Evolutionary conservation across 257 asterid genomes (phyloP).

Genomic region (Solanum pennellii): DNA sequence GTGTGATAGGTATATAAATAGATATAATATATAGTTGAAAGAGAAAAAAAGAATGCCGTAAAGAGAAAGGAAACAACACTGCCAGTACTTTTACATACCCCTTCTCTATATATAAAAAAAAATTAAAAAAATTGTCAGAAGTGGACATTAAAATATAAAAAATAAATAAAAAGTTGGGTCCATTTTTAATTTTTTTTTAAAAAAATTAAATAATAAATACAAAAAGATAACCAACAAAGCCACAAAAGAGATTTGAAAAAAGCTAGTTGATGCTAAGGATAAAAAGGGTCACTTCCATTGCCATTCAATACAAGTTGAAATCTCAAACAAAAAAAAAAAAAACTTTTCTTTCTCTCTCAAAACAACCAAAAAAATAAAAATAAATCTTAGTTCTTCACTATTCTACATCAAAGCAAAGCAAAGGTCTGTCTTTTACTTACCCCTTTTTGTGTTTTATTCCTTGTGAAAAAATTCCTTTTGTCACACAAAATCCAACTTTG

Average conservation of each 20-base stretch:
- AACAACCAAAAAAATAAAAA: not conserved
- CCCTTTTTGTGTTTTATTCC: constrained; percentile 11
- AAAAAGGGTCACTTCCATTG: constrained; percentile 25
- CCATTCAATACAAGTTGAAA: not conserved
- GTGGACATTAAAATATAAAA: constrained; percentile 3
- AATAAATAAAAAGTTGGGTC: constrained; percentile 7
- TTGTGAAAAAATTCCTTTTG: constrained; percentile 3
- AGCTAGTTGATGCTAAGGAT: constrained; percentile 17
- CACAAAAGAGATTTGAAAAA: constrained; percentile 14
- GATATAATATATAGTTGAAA: constrained; percentile 16
- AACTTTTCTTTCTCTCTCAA: not conserved
- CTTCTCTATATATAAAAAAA: constrained; percentile 7
- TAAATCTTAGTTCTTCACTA: not conserved
- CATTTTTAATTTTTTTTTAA: not conserved
- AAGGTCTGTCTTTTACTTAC: constrained; percentile 14
- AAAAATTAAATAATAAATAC: constrained; percentile 7
- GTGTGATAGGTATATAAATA: constrained; percentile 30
- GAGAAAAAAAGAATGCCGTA: constrained; percentile 50
- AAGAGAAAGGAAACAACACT: constrained; percentile 63
- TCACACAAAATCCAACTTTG: constrained; percentile 24
- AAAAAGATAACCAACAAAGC: constrained; percentile 26
- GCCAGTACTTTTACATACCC: constrained; percentile 35
- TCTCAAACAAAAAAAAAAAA: too few species aligned
- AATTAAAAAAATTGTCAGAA: not conserved
- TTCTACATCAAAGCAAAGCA: not conserved